phyloP scores from a whole-genome alignment of 768 basidiomycete genomes.

The Termitomyces sp. region DNA sequence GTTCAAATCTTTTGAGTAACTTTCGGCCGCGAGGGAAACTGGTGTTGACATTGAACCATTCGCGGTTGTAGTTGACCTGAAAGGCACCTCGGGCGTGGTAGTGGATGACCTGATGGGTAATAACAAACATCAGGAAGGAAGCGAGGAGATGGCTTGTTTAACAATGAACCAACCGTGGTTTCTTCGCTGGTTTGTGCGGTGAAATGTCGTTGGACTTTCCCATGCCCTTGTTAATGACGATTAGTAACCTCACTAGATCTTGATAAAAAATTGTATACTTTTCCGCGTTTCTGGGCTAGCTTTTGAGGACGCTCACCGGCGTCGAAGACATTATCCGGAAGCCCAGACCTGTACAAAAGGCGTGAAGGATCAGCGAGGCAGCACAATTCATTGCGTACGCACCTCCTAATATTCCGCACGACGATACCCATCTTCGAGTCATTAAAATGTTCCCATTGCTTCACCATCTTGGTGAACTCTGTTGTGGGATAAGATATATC shows the following conservation, averaged over 20 bases:
- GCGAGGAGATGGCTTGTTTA: conserved; percentile 18
- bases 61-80: conserved; percentile 35
- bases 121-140: conserved; percentile 19
- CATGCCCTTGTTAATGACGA: conserved; percentile 36
- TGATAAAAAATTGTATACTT: conserved; percentile 34
- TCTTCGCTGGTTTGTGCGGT: conserved; percentile 75
- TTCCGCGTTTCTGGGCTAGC: conserved; percentile 67
- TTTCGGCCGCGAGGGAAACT: conserved; percentile 24
- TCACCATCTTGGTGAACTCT: conserved; percentile 91
- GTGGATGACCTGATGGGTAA: conserved; percentile 41
- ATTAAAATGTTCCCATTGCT: conserved; percentile 94
- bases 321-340: conserved; percentile 83
- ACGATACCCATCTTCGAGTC: conserved; percentile 90
- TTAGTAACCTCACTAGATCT: conserved; percentile 1
- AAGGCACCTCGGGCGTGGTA: conserved; percentile 27
- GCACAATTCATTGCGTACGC: conserved; percentile 12
- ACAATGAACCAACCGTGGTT: conserved; percentile 62
- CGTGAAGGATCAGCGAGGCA: background rate
- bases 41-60: conserved; percentile 26
- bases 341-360: conserved; percentile 43
- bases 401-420: conserved; percentile 92
- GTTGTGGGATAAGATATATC: conserved; percentile 97
- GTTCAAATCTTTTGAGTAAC: conserved; percentile 38
- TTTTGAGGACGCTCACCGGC: conserved; percentile 74
- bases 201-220: conserved; percentile 59